Conservation (phyloP, 2,329 filamentous ascomycete genomes). For the Botrytis galanthina region DNA sequence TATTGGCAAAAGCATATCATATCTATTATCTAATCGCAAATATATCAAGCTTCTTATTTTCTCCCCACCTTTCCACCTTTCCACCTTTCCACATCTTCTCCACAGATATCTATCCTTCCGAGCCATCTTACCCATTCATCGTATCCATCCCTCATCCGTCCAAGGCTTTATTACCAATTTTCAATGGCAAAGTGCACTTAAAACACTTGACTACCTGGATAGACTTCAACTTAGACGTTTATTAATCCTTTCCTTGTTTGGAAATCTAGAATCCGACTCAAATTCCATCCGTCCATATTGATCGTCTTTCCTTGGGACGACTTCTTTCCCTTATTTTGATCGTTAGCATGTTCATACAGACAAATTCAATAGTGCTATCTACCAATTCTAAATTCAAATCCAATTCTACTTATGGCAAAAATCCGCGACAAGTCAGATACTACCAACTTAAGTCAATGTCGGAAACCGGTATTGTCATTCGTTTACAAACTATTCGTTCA, state of each 20-base stretch:
- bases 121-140: neutral
- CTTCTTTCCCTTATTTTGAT: neutral
- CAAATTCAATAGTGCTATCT: neutral
- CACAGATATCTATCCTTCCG: neutral
- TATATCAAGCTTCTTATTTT: neutral
- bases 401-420: neutral
- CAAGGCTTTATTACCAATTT: conserved; percentile 1
- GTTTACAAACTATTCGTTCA: neutral
- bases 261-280: neutral
- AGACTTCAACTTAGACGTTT: neutral
- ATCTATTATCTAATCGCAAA: neutral
- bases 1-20: neutral
- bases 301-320: neutral
- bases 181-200: neutral
- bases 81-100: neutral
- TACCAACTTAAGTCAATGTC: conserved; percentile 1
- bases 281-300: neutral
- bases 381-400: conserved; percentile 1
- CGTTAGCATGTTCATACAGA: neutral
- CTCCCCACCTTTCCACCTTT: neutral
- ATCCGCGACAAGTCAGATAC: neutral
- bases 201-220: neutral
- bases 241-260: neutral
- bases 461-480: neutral
- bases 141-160: neutral